These are phyloP conservation scores for Aspergillus caelatus DNA, from an alignment of 2,329 filamentous ascomycete genomes.

Conservation along the genomic window DNA sequence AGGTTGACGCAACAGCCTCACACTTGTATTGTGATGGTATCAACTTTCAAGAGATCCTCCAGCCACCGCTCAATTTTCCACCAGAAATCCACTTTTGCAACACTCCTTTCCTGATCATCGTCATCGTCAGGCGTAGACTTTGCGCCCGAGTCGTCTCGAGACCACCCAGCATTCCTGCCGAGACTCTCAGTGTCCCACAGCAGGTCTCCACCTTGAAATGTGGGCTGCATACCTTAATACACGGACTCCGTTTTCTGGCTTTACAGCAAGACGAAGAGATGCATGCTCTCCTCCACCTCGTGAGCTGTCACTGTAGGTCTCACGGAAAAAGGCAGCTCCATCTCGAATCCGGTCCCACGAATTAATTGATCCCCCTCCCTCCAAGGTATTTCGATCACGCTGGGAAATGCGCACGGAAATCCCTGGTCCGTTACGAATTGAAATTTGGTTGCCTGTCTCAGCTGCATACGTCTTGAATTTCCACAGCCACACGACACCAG, in stretches of 20 bases:
- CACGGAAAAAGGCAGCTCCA: not conserved
- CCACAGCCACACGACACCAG: conserved; percentile 1
- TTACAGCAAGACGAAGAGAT: not conserved
- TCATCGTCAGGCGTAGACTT: not conserved
- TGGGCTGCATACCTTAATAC: not conserved
- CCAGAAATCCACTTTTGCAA: not conserved
- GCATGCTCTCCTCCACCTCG: not conserved
- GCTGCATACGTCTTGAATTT: not conserved
- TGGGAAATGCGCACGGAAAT: not conserved
- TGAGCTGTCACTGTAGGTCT: conserved; percentile 5
- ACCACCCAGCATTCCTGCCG: not conserved
- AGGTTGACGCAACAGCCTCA: not conserved
- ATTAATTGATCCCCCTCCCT: no score
- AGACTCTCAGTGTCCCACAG: not conserved
- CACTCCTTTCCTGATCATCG: not conserved
- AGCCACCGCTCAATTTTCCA: not conserved
- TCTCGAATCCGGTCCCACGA: not conserved
- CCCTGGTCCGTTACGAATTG: not conserved
- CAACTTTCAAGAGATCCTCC: not conserved
- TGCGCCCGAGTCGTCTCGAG: not conserved
- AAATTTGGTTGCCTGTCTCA: not conserved
- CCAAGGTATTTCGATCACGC: not conserved
- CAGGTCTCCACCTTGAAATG: not conserved
- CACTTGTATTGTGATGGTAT: not conserved
- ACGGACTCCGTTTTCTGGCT: not conserved